Evolutionary conservation across 495 filamentous ascomycete species (phyloP).

Genomic region (Aspergillus leporis): DNA sequence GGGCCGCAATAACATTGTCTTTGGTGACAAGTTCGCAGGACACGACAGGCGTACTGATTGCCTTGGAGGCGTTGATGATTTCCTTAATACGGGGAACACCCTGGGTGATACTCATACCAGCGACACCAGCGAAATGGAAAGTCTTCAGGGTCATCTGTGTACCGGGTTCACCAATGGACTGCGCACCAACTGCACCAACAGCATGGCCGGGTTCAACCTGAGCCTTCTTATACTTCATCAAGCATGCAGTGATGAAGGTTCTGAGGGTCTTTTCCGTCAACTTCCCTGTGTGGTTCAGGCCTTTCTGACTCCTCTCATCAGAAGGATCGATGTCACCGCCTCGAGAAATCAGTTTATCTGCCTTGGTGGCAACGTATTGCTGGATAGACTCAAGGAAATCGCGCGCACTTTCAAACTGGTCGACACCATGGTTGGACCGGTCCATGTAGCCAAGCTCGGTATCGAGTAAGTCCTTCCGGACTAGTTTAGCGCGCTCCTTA

Average conservation of each 20-base stretch:
- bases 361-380: slow-evolving; percentile 63
- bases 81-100: slow-evolving; percentile 99
- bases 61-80: slow-evolving; percentile 96
- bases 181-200: slow-evolving; percentile 95
- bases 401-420: slow-evolving; percentile 82
- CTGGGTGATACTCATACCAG: slow-evolving; percentile 97
- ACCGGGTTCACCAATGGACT: slow-evolving; percentile 97
- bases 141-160: slow-evolving; percentile 99
- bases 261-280: slow-evolving; percentile 71
- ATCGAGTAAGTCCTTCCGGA: slow-evolving; percentile 55
- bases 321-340: slow-evolving; percentile 40
- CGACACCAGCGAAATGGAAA: slow-evolving; percentile 99
- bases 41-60: slow-evolving; percentile 93
- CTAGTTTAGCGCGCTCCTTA: slow-evolving; percentile 63
- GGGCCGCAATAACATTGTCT: slow-evolving; percentile 68
- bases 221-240: slow-evolving; percentile 86
- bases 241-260: slow-evolving; percentile 76
- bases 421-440: slow-evolving; percentile 64
- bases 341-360: slow-evolving; percentile 48
- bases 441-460: slow-evolving; percentile 62
- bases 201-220: slow-evolving; percentile 93
- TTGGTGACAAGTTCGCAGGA: slow-evolving; percentile 75
- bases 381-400: slow-evolving; percentile 78
- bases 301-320: slow-evolving; percentile 40
- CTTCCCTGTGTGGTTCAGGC: slow-evolving; percentile 73